Conservation (phyloP, 2,329 filamentous ascomycete genomes). For the Colletotrichum sp. region DNA sequence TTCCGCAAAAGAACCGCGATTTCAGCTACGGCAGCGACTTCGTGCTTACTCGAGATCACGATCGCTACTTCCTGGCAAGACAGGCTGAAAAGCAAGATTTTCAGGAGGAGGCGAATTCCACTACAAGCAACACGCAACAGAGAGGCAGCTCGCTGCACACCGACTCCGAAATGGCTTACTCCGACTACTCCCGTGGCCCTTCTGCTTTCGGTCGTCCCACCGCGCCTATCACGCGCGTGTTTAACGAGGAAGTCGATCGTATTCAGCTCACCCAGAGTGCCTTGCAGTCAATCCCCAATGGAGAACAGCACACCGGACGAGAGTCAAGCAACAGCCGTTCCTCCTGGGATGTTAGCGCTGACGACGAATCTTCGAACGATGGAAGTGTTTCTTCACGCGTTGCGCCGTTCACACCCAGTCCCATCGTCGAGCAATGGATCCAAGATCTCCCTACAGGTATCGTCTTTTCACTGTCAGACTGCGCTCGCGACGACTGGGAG, state of each 20-base stretch:
- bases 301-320: neutral
- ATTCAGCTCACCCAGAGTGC: neutral
- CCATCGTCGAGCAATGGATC: neutral
- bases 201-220: neutral
- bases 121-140: neutral
- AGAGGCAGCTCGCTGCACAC: neutral
- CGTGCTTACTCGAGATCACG: neutral
- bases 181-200: neutral
- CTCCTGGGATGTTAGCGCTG: slow-evolving; percentile 14
- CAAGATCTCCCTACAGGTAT: neutral
- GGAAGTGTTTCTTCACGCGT: neutral
- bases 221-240: neutral
- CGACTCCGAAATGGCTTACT: neutral
- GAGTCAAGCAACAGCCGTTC: slow-evolving; percentile 8
- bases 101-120: neutral
- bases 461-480: neutral
- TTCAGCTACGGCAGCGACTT: neutral
- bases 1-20: neutral
- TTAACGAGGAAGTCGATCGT: neutral
- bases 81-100: neutral
- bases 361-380: neutral
- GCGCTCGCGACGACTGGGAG: neutral
- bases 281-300: neutral
- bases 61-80: neutral
- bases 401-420: neutral